Evolutionary conservation across 2,329 filamentous ascomycete species (phyloP), one percentile per base, ranked within the genome.

Genomic region (Coniella vitis): DNA sequence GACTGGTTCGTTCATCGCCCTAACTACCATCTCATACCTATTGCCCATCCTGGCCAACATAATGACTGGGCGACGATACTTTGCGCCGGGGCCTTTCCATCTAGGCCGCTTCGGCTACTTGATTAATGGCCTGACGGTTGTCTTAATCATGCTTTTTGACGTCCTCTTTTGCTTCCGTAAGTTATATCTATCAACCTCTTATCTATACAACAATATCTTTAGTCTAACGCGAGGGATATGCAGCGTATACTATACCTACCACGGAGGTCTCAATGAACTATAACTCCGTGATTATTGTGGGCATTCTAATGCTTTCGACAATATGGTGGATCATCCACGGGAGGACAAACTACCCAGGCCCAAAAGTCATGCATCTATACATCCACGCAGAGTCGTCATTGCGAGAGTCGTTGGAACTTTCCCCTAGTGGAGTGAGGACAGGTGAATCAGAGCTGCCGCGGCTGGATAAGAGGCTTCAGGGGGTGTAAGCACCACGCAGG

Each of bases 101-200:
- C 69, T 81, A 58, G 74, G 76, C 8, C 65, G 59, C 4, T 59
- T 70, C n/a, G 78, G 78, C 1, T 72, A 65, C 36, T 52, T 64
- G 2, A 58, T 81, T 56, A 81, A 81, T 55, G 48, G 63, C 10
- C 54, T 73, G 4, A 67, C 75, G 7, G 73, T 77, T 14, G 56
- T 73, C 36, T 73, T 79, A 46, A 80, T 81, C 47, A 57, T 70
- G 1, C 63, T 78, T 17, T 81, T 81, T 55, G 68, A 76, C 46
- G 65, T 78, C n/a, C 73, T 82, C 50, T 82, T 76, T 63, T 80
- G 76, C 58, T 81, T 82, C 65, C 78, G 72, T 75, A 57, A 67
- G 71, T 65, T 9, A 3, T 7, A 2, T 0, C 2, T n/a, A n/a
- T 17, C n/a, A 12, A 7, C 2, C 2, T 9, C 35, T 7, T 13